Percentiles rank a stretch among this genome's conserved stretches.
Conservation (phyloP, 176 grass and related monocot species). For the Phoenix roebelenii region DNA sequence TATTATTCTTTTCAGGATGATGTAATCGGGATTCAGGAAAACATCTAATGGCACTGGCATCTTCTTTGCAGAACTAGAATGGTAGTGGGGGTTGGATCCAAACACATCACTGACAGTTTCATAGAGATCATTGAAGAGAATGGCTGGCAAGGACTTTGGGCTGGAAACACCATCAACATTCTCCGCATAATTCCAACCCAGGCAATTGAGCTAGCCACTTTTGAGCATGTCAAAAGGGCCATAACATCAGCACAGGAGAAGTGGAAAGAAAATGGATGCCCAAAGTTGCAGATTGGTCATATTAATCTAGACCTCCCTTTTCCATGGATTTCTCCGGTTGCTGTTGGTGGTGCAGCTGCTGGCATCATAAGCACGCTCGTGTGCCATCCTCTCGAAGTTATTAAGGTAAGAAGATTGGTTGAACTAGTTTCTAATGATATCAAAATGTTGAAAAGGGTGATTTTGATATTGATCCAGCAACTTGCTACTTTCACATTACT, state of each 20-base stretch:
- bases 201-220: slow-evolving; percentile 65
- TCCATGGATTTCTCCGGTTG: slow-evolving; percentile 47
- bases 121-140: slow-evolving; percentile 51
- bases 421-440: too few species aligned
- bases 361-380: slow-evolving; percentile 57
- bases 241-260: slow-evolving; percentile 42
- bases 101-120: slow-evolving; percentile 51
- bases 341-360: slow-evolving; percentile 57
- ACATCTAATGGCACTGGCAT: slow-evolving; percentile 4
- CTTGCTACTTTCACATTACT: too few species aligned
- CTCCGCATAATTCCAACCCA: slow-evolving; percentile 63
- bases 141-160: slow-evolving; percentile 84
- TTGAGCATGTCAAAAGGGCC: slow-evolving; percentile 62
- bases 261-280: slow-evolving; percentile 45
- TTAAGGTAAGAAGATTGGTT: slow-evolving; percentile 42
- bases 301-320: slow-evolving; percentile 43
- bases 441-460: too few species aligned
- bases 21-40: not conserved
- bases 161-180: slow-evolving; percentile 77
- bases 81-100: slow-evolving; percentile 81
- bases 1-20: too few species aligned
- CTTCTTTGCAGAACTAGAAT: slow-evolving; percentile 63
- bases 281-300: slow-evolving; percentile 41
- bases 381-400: slow-evolving; percentile 87
- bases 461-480: too few species aligned